Evolutionary conservation across 495 filamentous ascomycete genomes (phyloP).

Genomic region (Penicillium chermesinum): DNA sequence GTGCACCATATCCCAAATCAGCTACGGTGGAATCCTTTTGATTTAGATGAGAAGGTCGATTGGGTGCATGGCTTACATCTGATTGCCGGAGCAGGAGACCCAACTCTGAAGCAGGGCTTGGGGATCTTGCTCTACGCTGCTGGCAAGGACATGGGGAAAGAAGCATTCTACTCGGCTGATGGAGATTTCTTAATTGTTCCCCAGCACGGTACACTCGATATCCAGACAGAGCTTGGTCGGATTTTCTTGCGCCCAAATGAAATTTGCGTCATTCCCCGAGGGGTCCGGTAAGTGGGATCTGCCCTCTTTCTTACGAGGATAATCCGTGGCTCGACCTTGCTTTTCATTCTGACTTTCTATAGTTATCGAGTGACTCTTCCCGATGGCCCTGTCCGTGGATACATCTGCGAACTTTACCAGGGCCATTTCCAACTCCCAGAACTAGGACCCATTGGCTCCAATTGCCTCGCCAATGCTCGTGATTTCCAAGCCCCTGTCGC

Average conservation of each 20-base stretch:
- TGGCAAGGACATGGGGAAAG: slow-evolving; percentile 70
- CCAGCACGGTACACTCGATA: slow-evolving; percentile 78
- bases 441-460: slow-evolving; percentile 83
- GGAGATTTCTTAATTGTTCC: slow-evolving; percentile 84
- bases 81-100: slow-evolving; percentile 78
- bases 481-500: slow-evolving; percentile 87
- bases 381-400: slow-evolving; percentile 65
- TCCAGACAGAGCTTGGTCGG: slow-evolving; percentile 78
- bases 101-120: slow-evolving; percentile 72
- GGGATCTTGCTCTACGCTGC: slow-evolving; percentile 81
- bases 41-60: slow-evolving; percentile 64
- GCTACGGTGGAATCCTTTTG: slow-evolving; percentile 88
- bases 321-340: no score
- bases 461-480: slow-evolving; percentile 78
- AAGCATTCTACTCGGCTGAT: slow-evolving; percentile 85
- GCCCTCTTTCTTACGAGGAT: not conserved
- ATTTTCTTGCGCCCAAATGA: slow-evolving; percentile 84
- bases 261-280: slow-evolving; percentile 82
- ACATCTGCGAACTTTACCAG: slow-evolving; percentile 82
- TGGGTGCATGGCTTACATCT: slow-evolving; percentile 75
- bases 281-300: slow-evolving; percentile 47
- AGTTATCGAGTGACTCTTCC: slow-evolving; percentile 69
- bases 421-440: slow-evolving; percentile 82
- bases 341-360: slow-evolving; percentile 1
- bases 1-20: slow-evolving; percentile 75